These are phyloP conservation scores for Acidiella bohemica DNA, from an alignment of 495 filamentous ascomycete species.

Conservation along the genomic window DNA sequence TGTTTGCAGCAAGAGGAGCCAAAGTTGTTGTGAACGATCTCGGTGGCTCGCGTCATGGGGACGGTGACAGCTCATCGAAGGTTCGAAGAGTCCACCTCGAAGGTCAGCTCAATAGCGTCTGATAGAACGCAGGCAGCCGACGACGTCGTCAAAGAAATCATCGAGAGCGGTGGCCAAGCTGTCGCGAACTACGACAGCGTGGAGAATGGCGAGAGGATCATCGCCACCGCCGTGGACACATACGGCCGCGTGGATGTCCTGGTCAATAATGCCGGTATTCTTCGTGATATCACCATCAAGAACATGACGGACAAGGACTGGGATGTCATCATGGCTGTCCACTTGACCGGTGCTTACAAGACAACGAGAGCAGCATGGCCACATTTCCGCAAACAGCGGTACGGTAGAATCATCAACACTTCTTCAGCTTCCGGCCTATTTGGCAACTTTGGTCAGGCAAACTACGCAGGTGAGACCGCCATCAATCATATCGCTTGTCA, in stretches of 20 bases:
- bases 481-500: not conserved
- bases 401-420: slow-evolving; percentile 18
- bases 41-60: slow-evolving; percentile 70
- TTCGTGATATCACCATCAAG: slow-evolving; percentile 16
- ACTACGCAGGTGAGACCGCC: slow-evolving; percentile 10
- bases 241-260: slow-evolving; percentile 18
- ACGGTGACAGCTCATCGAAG: too few relatives aligned
- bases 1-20: slow-evolving; percentile 78
- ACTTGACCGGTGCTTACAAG: slow-evolving; percentile 14
- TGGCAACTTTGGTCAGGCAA: slow-evolving; percentile 16
- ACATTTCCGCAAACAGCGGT: slow-evolving; percentile 17
- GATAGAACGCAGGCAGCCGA: slow-evolving; percentile 17
- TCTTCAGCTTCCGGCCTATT: slow-evolving; percentile 11
- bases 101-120: too few relatives aligned
- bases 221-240: slow-evolving; percentile 15
- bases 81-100: too few relatives aligned
- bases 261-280: slow-evolving; percentile 22
- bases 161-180: slow-evolving; percentile 10
- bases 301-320: slow-evolving; percentile 20
- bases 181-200: slow-evolving; percentile 18
- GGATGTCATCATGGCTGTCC: slow-evolving; percentile 16
- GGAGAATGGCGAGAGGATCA: slow-evolving; percentile 16
- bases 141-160: slow-evolving; percentile 16
- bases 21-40: slow-evolving; percentile 92
- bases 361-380: slow-evolving; percentile 18